Evolutionary conservation across 257 asterid species (phyloP).

Genomic region (Fraxinus excelsior): DNA sequence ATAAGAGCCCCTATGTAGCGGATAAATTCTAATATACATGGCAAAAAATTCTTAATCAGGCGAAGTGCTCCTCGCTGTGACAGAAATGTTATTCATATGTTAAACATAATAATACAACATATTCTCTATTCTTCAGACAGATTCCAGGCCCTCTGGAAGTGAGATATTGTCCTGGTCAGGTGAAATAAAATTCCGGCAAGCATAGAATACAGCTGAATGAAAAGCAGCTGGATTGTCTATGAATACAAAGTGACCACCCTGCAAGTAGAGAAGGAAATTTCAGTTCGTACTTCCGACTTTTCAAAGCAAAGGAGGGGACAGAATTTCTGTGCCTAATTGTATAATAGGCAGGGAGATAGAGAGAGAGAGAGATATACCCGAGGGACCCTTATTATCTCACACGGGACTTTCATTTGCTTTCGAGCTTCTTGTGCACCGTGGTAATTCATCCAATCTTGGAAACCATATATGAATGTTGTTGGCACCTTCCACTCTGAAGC

Average conservation of each 20-base stretch:
- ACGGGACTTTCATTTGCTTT: conserved; percentile 70
- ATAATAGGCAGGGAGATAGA: too few relatives aligned
- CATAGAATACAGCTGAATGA: conserved; percentile 76
- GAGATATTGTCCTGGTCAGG: conserved; percentile 31
- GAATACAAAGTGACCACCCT: conserved; percentile 83
- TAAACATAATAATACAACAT: not conserved
- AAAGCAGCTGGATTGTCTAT: conserved; percentile 64
- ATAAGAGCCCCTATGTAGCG: not conserved
- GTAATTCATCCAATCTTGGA: conserved; percentile 82
- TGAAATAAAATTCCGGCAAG: conserved; percentile 57
- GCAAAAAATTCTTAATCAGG: not conserved
- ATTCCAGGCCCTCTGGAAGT: conserved; percentile 59
- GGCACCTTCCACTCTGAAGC: conserved; percentile 87
- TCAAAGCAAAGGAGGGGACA: not conserved
- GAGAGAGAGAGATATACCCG: conserved; percentile 42
- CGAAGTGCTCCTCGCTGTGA: too few relatives aligned
- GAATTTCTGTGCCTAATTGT: not conserved
- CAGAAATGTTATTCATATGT: not conserved
- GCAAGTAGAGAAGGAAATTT: conserved; percentile 25
- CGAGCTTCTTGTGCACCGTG: conserved; percentile 74
- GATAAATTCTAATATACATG: too few relatives aligned
- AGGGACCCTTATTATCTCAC: conserved; percentile 79
- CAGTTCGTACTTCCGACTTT: conserved; percentile 8
- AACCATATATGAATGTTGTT: conserved; percentile 72
- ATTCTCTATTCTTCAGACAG: conserved; percentile 37